phyloP scores from a whole-genome alignment of 768 basidiomycete genomes.

The Tricholoma terreum region DNA sequence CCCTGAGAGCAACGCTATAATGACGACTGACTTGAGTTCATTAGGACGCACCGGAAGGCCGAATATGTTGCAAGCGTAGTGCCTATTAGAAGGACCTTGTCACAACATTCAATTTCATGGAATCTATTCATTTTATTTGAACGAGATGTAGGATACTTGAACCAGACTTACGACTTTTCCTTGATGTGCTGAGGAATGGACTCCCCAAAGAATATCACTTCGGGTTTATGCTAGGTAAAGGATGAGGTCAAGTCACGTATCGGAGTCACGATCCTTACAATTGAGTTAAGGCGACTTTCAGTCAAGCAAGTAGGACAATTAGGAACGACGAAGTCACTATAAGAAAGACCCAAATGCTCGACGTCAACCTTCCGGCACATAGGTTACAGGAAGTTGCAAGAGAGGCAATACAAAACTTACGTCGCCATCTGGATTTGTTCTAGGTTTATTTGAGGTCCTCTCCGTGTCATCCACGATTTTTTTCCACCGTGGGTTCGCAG shows the following conservation, averaged over 20 bases:
- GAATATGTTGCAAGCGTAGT: conserved; percentile 94
- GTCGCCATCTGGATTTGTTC: conserved; percentile 94
- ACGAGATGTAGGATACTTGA: neutral
- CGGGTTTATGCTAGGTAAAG: conserved; percentile 66
- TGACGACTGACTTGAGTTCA: neutral
- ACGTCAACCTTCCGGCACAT: conserved; percentile 63
- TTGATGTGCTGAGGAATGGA: conserved; percentile 66
- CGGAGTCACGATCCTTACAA: conserved; percentile 40
- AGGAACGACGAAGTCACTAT: conserved; percentile 76
- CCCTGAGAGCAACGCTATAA: conserved; percentile 35
- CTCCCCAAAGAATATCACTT: conserved; percentile 88
- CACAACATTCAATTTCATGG: conserved; percentile 52
- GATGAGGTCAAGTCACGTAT: conserved; percentile 1
- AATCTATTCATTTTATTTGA: conserved; percentile 38
- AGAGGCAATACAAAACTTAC: conserved; percentile 39
- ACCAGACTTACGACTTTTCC: conserved; percentile 61
- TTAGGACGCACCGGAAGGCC: conserved; percentile 66
- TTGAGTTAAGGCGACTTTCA: conserved; percentile 54
- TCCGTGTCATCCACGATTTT: conserved; percentile 64
- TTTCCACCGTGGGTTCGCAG: conserved; percentile 78
- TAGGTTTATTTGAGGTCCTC: conserved; percentile 50
- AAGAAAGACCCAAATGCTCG: conserved; percentile 64
- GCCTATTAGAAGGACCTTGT: conserved; percentile 77
- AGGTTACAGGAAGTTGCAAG: neutral
- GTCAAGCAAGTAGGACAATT: conserved; percentile 65